Evolutionary conservation across 306 rosid genomes (phyloP), one percentile per base, ranked within the genome.

Genomic region (Aeschynomene evenia): DNA sequence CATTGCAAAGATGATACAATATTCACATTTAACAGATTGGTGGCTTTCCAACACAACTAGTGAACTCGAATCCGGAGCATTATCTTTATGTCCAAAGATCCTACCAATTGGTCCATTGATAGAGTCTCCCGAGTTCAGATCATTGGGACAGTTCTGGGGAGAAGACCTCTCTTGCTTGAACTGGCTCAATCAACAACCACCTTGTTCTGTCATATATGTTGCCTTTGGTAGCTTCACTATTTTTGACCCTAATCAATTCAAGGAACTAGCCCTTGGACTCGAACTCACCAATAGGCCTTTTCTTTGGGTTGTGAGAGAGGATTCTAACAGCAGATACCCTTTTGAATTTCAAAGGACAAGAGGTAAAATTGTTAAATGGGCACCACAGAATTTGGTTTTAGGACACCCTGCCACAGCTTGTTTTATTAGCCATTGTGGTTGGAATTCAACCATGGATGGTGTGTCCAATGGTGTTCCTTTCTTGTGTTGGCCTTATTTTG

Each of bases 351-450:
- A 39, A 58, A 72, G 66, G 6, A 63, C 18, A 11, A 2, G 1
- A 36, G 81, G 73, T 1, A 46, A 71, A 39, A 62, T 79, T 23
- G 64, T 79, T 1, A 26, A 20, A 20, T 83, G 82, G 82, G 77
- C 77, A 12, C 72, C 87, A 1, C 87, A 83, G 9, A 39, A 46
- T 1, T 79, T 68, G 50, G 84, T 79, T 62, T 23, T 79, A 12
- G 15, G 31, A 6, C 82, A 79, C 59, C 82, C 82, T 67, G 34
- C 84, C 7, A 57, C 45, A 40, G 74, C 82, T 63, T 83, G 84
- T 42, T 83, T 83, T 18, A 4, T 83, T 26, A 68, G 82, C 21
- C 84, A 79, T 1, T 83, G 84, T 56, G 84, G 84, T 33, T 83
- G 84, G 86, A 83, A 79, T 14, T 79, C 81, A 10, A 55, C 53